These are phyloP conservation scores for Singerocomus inundabilis DNA, from an alignment of 1,284 basidiomycete species.

Conservation along the genomic window DNA sequence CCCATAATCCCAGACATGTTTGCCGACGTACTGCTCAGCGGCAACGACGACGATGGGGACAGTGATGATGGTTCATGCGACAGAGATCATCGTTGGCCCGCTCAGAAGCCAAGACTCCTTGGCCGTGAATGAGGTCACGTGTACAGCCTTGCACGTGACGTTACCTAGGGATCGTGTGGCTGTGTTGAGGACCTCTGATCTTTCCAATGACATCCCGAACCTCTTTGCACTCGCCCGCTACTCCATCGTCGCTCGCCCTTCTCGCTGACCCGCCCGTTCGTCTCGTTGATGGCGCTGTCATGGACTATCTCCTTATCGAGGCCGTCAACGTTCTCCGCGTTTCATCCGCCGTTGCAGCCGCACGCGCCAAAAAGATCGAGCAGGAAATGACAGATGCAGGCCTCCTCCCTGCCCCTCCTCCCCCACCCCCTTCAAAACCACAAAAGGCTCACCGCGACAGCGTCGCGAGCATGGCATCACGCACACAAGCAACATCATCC, in stretches of 20 bases:
- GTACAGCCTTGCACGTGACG: too few relatives aligned
- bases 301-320: slow-evolving; percentile 86
- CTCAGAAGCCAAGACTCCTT: too few relatives aligned
- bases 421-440: slow-evolving; percentile 39
- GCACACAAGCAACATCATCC: slow-evolving; percentile 14
- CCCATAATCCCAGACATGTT: slow-evolving; percentile 46
- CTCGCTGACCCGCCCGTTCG: slow-evolving; percentile 61
- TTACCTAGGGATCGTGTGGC: too few relatives aligned
- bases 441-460: slow-evolving; percentile 43
- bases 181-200: too few relatives aligned
- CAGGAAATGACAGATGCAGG: slow-evolving; percentile 75
- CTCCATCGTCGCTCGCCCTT: slow-evolving; percentile 39
- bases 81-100: not conserved
- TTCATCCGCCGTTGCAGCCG: slow-evolving; percentile 68
- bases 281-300: slow-evolving; percentile 70
- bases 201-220: slow-evolving; percentile 25
- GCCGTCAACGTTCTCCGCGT: slow-evolving; percentile 69
- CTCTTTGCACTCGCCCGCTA: slow-evolving; percentile 37
- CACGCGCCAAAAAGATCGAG: slow-evolving; percentile 63
- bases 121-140: slow-evolving; percentile 2
- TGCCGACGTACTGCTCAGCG: not conserved
- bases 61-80: slow-evolving; percentile 3
- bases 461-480: slow-evolving; percentile 19
- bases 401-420: slow-evolving; percentile 50
- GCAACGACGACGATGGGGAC: not conserved